These are phyloP conservation scores for Trametes punicea DNA, from an alignment of 768 basidiomycete genomes.

Conservation along the genomic window DNA sequence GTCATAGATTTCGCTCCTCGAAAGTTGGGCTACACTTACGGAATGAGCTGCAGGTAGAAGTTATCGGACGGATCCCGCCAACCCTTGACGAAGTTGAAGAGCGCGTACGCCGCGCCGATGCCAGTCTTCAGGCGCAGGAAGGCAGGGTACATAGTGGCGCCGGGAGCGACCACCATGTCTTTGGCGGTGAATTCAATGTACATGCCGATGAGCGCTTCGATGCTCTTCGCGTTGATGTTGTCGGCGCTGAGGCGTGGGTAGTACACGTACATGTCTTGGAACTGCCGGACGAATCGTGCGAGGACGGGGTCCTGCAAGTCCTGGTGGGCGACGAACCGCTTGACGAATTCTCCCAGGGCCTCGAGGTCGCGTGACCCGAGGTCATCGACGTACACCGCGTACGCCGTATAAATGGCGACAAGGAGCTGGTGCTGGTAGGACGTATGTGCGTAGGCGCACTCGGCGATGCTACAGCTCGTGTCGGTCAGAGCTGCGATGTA, in stretches of 20 bases:
- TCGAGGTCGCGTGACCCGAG: constrained; percentile 23
- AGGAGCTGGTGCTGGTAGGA: constrained; percentile 29
- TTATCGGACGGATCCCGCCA: constrained; percentile 31
- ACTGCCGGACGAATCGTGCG: constrained; percentile 33
- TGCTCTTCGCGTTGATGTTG: constrained; percentile 26
- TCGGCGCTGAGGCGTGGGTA: constrained; percentile 33
- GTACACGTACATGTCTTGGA: constrained; percentile 30
- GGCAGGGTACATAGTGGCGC: constrained; percentile 28
- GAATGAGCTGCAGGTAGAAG: constrained; percentile 37
- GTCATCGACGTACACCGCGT: constrained; percentile 39
- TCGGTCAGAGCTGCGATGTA: not conserved
- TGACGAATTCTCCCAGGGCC: constrained; percentile 34
- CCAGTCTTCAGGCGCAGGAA: constrained; percentile 33
- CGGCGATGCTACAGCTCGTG: constrained; percentile 1
- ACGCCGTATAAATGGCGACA: constrained; percentile 41
- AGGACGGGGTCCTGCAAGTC: constrained; percentile 32
- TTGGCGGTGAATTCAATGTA: constrained; percentile 33
- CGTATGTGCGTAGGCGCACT: constrained; percentile 17
- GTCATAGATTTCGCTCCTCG: not conserved
- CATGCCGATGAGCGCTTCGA: constrained; percentile 35
- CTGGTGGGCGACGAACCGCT: constrained; percentile 28
- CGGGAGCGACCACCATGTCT: constrained; percentile 24
- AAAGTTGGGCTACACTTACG: constrained; percentile 19
- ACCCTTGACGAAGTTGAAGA: constrained; percentile 27
- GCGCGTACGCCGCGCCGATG: constrained; percentile 32